Evolutionary conservation across 2,329 filamentous ascomycete species (phyloP), one percentile per base, ranked within the genome.

Genomic region (Pseudogymnoascus sp.): DNA sequence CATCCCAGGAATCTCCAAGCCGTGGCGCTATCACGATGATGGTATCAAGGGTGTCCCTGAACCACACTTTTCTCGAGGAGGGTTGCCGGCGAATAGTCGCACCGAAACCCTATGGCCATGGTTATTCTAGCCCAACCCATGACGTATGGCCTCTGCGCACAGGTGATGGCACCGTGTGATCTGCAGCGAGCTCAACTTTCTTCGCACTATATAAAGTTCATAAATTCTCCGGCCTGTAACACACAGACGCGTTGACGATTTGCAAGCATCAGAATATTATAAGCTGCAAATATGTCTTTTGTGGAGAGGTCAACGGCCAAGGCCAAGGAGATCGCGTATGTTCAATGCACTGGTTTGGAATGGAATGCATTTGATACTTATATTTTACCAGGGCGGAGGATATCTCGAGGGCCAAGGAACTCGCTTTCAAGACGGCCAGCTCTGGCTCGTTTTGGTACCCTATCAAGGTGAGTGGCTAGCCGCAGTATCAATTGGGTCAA

Each of bases 381-480:
- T n/a, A 34, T 14, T 38, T 44, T 16, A 28, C 42, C 66, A 86
- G 84, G 46, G 79, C 84, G 67, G 87, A 93, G 68, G 93, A 97
- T 72, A 87, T 87, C 63, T 81, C 84, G 65, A 85, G 87, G 67
- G 83, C 89, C 63, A 85, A 80, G 68, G 75, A 76, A 14, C 79
- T 92, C 38, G 81, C 90, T 44, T 77, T 81, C 42, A 85, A 91
- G 70, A 90, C 91, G 34, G 84, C 87, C 61, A 85, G 81, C 69
- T 96, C 91, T 67, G 85, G 86, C 60, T 85, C 92, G 23, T 96
- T 95, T 73, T 76, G 96, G 67, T 97, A 96, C 76, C 93, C 93
- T 25, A 81, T 97, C 76, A 92, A 83, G 79, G 81, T 83, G 73
- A 5, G 14, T 34, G n/a, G 23, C 18, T 10, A 14, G 21, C 25